Base-by-base conservation (phyloP, 352 stramenopile genomes). In the Phytophthora foliorum region DNA sequence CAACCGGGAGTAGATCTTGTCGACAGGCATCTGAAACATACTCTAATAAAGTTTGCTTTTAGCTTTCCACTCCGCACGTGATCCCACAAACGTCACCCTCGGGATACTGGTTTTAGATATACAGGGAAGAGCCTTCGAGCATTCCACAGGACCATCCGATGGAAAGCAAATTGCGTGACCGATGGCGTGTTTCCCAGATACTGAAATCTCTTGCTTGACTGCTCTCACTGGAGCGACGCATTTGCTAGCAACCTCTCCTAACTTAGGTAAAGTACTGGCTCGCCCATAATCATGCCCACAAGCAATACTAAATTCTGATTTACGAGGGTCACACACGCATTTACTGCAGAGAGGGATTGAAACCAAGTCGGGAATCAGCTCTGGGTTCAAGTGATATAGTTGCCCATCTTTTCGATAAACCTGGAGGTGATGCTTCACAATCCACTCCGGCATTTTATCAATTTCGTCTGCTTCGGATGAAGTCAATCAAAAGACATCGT, bases 101-200 rank as follows among this genome's bases (percentile, higher is more conserved):
- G 58, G 39, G 16, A 54, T 39, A 24, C 31, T 36, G 1, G 49
- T 39, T 4, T 53, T 24, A 6, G 39, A n/a, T 17, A 27, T 54
- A 17, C 14, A 38, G 0, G 58, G 48, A 3, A 58, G 29, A 1
- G 41, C 29, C 10, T 45, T 53, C 0, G 38, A 58, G 27, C 24
- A 53, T 13, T 22, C 4, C 1, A 4, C 19, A 10, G 50, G 59
- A 3, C 59, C 27, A 25, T 9, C 17, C 1, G 36, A 54, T 4
- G 25, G 48, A 41, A 67, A 67, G 8, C 59, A 67, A 13, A 57
- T 68, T 1, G 32, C 31, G 29, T 68, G 60, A 0, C 41, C 60
- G 1, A 57, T 16, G 2, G 29, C 8, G 16, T 61, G 42, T 22
- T 61, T 61, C 6, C 60, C 41, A 2, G 60, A 52, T 8, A 21